A percentile compares a stretch with the other conserved stretches of the same genome.
These are phyloP conservation scores for Eucalyptus tenuipes DNA, from an alignment of 345 rosid genomes.

Conservation along the genomic window DNA sequence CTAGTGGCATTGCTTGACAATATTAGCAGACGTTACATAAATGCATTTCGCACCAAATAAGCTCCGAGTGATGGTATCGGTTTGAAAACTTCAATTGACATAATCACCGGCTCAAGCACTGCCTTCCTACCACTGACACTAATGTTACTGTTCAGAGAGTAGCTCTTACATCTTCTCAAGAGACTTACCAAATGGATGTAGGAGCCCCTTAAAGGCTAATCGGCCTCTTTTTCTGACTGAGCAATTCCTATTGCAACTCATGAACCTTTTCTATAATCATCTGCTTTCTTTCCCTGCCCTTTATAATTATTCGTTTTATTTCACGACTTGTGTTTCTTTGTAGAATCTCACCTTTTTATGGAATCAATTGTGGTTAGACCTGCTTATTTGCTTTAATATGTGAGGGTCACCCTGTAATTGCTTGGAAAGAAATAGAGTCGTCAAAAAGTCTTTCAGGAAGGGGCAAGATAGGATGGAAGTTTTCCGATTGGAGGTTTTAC, in stretches of 20 bases:
- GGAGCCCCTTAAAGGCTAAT: neutral
- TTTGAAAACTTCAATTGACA: neutral
- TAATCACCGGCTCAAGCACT: neutral
- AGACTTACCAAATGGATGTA: neutral
- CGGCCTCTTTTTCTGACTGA: neutral
- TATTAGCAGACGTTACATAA: neutral
- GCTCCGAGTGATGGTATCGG: neutral
- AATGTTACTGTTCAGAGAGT: neutral
- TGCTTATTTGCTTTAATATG: neutral
- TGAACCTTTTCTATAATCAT: neutral
- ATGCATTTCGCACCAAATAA: neutral
- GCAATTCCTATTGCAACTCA: neutral
- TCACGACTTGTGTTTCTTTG: neutral
- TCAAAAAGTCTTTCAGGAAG: neutral
- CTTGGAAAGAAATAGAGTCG: neutral
- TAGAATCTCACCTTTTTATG: neutral
- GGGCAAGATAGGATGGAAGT: neutral
- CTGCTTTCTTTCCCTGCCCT: neutral
- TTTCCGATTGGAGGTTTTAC: neutral
- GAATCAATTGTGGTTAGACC: neutral
- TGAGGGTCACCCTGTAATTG: neutral
- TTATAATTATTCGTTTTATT: neutral
- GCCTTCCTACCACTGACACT: neutral
- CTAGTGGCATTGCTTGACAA: neutral
- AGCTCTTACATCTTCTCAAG: neutral